phyloP scores from a whole-genome alignment of 163 green algal genomes.

The Chlorella variabilis region DNA sequence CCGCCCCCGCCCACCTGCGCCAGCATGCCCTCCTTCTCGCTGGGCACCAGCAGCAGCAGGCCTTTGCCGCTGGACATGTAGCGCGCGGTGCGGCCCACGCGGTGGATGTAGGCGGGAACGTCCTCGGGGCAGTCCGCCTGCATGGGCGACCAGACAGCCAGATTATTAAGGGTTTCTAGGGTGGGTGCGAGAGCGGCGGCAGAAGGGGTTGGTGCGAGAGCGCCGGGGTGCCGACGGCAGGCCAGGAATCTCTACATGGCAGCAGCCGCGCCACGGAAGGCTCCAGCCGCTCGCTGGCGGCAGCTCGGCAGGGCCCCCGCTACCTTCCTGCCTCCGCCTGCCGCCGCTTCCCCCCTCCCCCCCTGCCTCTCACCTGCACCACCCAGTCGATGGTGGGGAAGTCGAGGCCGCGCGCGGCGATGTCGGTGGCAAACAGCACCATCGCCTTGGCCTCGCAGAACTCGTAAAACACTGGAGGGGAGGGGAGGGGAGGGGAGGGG shows the following conservation, averaged over 20 bases:
- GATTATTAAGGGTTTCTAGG: no score
- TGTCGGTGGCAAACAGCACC: constrained; percentile 97
- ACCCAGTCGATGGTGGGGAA: constrained; percentile 98
- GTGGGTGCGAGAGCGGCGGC: no score
- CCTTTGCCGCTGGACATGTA: constrained; percentile 66
- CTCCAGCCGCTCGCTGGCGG: no score
- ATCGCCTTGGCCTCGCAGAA: constrained; percentile 85
- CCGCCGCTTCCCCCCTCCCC: no score
- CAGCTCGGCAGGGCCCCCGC: no score
- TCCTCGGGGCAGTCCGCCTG: constrained; percentile 94
- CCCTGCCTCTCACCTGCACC: constrained; percentile 91
- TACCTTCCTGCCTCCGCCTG: no score
- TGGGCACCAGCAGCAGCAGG: constrained; percentile 87
- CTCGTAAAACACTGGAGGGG: constrained; percentile 80
- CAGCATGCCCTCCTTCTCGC: constrained; percentile 77
- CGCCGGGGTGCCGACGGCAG: no score
- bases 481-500: not conserved
- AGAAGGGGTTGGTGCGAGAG: no score
- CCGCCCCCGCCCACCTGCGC: constrained; percentile 26
- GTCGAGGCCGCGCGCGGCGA: constrained; percentile 95
- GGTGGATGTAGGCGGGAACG: constrained; percentile 95
- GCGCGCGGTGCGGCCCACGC: constrained; percentile 93
- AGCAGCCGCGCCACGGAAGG: no score
- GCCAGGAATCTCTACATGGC: no score
- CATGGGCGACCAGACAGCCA: no score